These are phyloP conservation scores for Cynanchum wilfordii DNA, from an alignment of 257 asterid genomes.

Conservation along the genomic window DNA sequence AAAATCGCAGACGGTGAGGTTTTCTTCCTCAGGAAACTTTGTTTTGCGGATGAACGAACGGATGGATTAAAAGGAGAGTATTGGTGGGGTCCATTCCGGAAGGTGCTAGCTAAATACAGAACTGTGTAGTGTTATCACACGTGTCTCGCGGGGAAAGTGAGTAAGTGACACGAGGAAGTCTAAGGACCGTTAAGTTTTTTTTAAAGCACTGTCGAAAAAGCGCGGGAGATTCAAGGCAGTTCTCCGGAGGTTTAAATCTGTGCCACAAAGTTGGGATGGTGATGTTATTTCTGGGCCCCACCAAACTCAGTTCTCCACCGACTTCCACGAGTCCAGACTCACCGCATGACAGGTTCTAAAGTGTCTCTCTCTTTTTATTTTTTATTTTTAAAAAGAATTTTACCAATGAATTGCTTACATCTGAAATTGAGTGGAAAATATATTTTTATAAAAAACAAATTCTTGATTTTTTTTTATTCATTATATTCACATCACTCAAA, in stretches of 20 bases:
- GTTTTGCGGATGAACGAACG: background rate
- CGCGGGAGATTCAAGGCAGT: conserved; percentile 14
- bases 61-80: background rate
- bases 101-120: conserved; percentile 26
- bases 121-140: conserved; percentile 18
- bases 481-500: too few relatives aligned
- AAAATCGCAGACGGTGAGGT: background rate
- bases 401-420: too few relatives aligned
- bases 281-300: background rate
- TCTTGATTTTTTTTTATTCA: too few relatives aligned
- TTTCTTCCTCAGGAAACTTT: background rate
- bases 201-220: background rate
- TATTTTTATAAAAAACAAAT: too few relatives aligned
- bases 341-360: too few relatives aligned
- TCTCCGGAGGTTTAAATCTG: background rate
- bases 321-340: too few relatives aligned
- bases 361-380: too few relatives aligned
- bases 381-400: too few relatives aligned
- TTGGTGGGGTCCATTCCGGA: conserved; percentile 28
- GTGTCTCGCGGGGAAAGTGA: conserved; percentile 20
- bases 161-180: conserved; percentile 9
- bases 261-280: background rate
- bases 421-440: too few relatives aligned
- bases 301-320: background rate
- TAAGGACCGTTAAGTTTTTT: background rate